Evolutionary conservation across 2,329 filamentous ascomycete genomes (phyloP), one percentile per base, ranked within the genome.

Genomic region (Penicillium sp.): DNA sequence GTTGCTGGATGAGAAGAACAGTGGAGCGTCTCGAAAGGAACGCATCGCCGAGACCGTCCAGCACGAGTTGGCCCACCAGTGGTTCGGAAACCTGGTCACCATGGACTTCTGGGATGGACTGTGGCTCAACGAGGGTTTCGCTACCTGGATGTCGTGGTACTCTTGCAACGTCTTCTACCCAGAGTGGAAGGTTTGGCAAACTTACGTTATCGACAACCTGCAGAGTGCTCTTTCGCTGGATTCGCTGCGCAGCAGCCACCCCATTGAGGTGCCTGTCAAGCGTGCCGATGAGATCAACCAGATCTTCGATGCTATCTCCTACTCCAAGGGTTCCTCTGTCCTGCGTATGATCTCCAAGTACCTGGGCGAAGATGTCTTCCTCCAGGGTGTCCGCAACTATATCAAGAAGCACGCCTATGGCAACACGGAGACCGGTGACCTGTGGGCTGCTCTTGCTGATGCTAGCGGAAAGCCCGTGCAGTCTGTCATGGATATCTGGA

Each of bases 91-190:
- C 77, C 79, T 97, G 50, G 93, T 97, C 29, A 97, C 93, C 50
- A 97, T 97, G 91, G 91, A 96, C 73, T 97, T 95, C 82, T 97
- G 93, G 93, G 91, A 97, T 74, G 93, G 92, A 52, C 79, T 97
- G 8, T 97, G 93, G 93, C 83, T 97, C 51, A 97, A 97, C 73
- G 90, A 95, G 73, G 90, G 90, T 35, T 95, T 95, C 66, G 90
- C 91, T 32, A 95, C 90, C 38, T 90, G 89, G 86, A 91, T 94
- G 90, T 92, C 89, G 57, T 88, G 91, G 90, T 94, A 94, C 76
- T 91, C 90, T 41, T 95, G 91, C 82, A 93, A 97, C 72, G 83
- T 84, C 55, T 97, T 97, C 80, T 97, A 92, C 76, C 93, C 93
- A 9, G 93, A 97, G 74, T 97, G 93, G 93, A 96, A 96, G 76